These are phyloP conservation scores for Truncatella angustata DNA, from an alignment of 2,329 filamentous ascomycete species.

Conservation along the genomic window DNA sequence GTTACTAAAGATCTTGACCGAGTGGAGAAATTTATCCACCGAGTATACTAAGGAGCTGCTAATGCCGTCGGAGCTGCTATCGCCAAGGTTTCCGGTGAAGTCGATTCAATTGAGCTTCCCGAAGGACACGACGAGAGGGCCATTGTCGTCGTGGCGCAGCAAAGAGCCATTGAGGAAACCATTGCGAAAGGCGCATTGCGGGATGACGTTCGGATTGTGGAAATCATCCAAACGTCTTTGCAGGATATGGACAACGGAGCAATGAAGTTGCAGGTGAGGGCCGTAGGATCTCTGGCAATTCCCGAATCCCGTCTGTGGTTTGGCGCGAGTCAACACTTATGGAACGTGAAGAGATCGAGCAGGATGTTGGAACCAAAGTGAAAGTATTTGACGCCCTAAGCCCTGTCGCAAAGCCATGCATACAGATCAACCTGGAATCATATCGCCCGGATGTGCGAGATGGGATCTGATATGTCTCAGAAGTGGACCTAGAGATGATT, in stretches of 20 bases:
- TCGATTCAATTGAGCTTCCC: background rate
- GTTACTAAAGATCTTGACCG: background rate
- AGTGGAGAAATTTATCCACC: background rate
- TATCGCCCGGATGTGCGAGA: background rate
- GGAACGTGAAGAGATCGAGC: background rate
- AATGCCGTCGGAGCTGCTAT: conserved; percentile 7
- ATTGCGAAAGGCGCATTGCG: background rate
- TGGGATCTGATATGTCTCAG: conserved; percentile 4
- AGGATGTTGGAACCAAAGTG: background rate
- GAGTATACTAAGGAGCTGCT: background rate
- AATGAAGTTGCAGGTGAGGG: background rate
- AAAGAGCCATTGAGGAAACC: background rate
- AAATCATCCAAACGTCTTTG: background rate
- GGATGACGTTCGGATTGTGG: background rate
- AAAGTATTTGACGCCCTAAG: background rate
- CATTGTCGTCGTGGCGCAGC: background rate
- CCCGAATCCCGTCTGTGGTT: background rate
- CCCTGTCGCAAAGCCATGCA: background rate
- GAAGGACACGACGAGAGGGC: background rate
- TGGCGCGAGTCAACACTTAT: background rate
- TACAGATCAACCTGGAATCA: background rate
- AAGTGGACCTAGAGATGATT: conserved; percentile 4
- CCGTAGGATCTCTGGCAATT: background rate
- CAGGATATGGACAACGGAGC: background rate
- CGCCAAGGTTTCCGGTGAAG: conserved; percentile 4